A percentile compares a stretch with the other conserved stretches of the same genome.
phyloP scores from a whole-genome alignment of 768 basidiomycete species.

The Termitomyces heimii region DNA sequence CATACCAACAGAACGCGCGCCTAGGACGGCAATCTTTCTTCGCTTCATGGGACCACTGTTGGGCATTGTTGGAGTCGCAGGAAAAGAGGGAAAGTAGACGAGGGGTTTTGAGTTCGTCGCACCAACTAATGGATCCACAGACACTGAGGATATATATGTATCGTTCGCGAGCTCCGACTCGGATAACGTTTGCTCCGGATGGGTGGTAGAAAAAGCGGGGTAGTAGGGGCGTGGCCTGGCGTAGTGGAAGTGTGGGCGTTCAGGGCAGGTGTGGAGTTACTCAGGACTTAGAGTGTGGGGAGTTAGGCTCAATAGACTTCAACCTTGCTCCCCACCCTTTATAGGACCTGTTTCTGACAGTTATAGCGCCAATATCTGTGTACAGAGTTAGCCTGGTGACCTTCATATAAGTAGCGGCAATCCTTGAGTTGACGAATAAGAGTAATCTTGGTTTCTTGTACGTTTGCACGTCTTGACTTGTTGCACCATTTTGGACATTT shows the following conservation, averaged over 20 bases:
- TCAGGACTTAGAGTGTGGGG: conserved; percentile 6
- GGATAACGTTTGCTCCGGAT: conserved; percentile 7
- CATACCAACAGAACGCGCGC: conserved; percentile 81
- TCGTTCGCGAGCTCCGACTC: conserved; percentile 8
- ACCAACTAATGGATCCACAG: not conserved
- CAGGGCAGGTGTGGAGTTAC: conserved; percentile 4
- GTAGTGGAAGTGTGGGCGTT: not conserved
- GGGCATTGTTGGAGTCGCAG: conserved; percentile 17
- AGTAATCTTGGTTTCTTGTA: conserved; percentile 12
- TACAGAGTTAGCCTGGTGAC: conserved; percentile 12
- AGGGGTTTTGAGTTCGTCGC: not conserved
- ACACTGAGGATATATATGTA: not conserved
- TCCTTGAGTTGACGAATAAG: conserved; percentile 9
- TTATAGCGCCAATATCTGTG: conserved; percentile 3
- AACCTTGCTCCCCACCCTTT: not conserved
- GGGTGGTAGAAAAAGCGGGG: not conserved
- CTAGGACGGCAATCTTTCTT: conserved; percentile 81
- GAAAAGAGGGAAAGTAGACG: conserved; percentile 21
- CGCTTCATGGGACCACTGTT: conserved; percentile 40
- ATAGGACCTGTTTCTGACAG: conserved; percentile 4
- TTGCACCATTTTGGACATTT: conserved; percentile 3
- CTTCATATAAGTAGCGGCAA: conserved; percentile 5
- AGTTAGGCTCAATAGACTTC: conserved; percentile 1
- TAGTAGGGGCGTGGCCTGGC: not conserved
- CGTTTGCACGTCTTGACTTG: conserved; percentile 12